Conservation (phyloP, 345 rosid species). For the Moringa oleifera region DNA sequence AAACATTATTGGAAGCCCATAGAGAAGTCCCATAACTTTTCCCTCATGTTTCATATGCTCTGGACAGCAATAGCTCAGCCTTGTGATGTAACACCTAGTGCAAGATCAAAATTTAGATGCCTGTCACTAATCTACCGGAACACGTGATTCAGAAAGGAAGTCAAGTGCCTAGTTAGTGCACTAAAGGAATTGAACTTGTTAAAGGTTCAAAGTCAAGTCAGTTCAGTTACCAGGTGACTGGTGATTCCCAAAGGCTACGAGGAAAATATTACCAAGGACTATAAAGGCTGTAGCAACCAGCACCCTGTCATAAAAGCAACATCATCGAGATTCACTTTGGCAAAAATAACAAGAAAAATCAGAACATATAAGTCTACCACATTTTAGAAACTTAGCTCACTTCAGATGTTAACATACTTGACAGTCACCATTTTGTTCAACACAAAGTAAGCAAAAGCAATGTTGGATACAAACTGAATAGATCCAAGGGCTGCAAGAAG, state of each 20-base stretch:
- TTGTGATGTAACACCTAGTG: background rate
- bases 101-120: background rate
- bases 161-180: background rate
- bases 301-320: constrained; percentile 47
- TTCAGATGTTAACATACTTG: constrained; percentile 61
- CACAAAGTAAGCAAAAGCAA: constrained; percentile 91
- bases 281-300: constrained; percentile 89
- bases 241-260: constrained; percentile 96
- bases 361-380: background rate
- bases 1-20: background rate
- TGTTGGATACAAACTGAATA: constrained; percentile 92
- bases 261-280: constrained; percentile 91
- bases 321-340: background rate
- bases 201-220: background rate
- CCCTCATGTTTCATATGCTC: background rate
- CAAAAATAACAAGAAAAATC: constrained; percentile 2
- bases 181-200: background rate
- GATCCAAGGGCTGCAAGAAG: constrained; percentile 99
- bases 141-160: background rate
- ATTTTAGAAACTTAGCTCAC: constrained; percentile 16
- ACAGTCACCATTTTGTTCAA: constrained; percentile 84
- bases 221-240: constrained; percentile 89
- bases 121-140: background rate
- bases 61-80: background rate
- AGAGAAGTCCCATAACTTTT: background rate